phyloP scores from a whole-genome alignment of 257 asterid genomes.

The Haberlea rhodopensis region DNA sequence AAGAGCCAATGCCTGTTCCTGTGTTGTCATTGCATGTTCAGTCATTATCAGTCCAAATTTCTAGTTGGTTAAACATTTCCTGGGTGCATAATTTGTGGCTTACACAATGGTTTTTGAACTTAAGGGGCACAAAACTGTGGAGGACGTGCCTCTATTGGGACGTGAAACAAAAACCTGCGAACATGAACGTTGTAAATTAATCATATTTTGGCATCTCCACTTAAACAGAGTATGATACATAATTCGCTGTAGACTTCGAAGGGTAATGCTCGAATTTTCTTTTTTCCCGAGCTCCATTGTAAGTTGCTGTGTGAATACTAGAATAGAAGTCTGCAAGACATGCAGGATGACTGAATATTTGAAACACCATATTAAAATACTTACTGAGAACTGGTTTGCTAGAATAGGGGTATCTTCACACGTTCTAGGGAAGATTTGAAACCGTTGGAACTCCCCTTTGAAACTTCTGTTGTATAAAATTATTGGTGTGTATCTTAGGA shows the following conservation, averaged over 20 bases:
- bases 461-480: too few relatives aligned
- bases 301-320: too few relatives aligned
- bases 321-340: background rate
- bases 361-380: conserved; percentile 28
- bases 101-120: conserved; percentile 42
- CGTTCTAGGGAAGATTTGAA: conserved; percentile 70
- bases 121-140: conserved; percentile 63
- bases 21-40: conserved; percentile 43
- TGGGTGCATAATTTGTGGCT: conserved; percentile 19
- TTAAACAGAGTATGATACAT: too few relatives aligned
- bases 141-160: conserved; percentile 49
- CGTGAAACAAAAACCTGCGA: conserved; percentile 67
- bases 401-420: conserved; percentile 70
- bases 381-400: conserved; percentile 80
- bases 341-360: too few relatives aligned
- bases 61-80: too few relatives aligned
- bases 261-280: background rate
- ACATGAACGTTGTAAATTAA: too few relatives aligned
- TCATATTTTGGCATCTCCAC: too few relatives aligned
- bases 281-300: too few relatives aligned
- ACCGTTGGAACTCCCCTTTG: conserved; percentile 82
- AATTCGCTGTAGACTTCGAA: background rate
- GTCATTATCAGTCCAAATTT: background rate
- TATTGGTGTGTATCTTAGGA: too few relatives aligned
- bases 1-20: conserved; percentile 59